Percentiles rank a stretch among this genome's conserved stretches.
Evolutionary conservation across 2,329 filamentous ascomycete species (phyloP).

Genomic region (Pyrenophora tritici-repentis): DNA sequence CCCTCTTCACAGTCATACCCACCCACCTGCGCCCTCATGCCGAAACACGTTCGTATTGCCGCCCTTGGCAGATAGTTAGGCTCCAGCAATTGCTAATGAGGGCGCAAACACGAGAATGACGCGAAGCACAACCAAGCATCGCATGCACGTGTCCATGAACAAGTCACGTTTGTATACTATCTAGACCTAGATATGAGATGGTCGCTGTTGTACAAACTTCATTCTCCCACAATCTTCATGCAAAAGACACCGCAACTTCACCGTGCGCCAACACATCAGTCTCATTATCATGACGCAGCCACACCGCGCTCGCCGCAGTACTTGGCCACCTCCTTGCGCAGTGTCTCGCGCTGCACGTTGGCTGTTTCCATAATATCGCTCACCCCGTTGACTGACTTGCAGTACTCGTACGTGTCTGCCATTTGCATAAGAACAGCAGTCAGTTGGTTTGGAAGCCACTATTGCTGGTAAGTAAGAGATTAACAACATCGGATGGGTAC

Average conservation of each 20-base stretch:
- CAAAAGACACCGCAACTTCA: not conserved
- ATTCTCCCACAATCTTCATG: not conserved
- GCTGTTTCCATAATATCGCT: slow-evolving; percentile 71
- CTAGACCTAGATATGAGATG: not conserved
- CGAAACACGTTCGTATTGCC: not conserved
- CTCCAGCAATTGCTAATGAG: slow-evolving; percentile 13
- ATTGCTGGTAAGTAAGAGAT: slow-evolving; percentile 10
- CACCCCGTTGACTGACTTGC: slow-evolving; percentile 54
- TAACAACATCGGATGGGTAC: slow-evolving; percentile 10
- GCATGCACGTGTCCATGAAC: not conserved
- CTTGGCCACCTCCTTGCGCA: slow-evolving; percentile 75
- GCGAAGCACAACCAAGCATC: not conserved
- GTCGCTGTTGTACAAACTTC: not conserved
- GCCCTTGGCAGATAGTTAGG: too few species aligned
- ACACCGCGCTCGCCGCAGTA: slow-evolving; percentile 69
- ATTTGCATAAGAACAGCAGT: slow-evolving; percentile 75
- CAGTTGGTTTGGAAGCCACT: slow-evolving; percentile 81
- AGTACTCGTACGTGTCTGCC: slow-evolving; percentile 60
- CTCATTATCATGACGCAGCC: slow-evolving; percentile 26
- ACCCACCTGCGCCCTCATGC: slow-evolving; percentile 11
- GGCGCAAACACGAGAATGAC: slow-evolving; percentile 29
- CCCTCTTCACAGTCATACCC: slow-evolving; percentile 2
- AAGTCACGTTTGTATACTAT: slow-evolving; percentile 1
- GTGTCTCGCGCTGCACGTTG: slow-evolving; percentile 65
- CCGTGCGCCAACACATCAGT: too few species aligned